Base-by-base conservation (phyloP, 1,139 yeast genomes). In the Yamadazyma friedrichii region DNA sequence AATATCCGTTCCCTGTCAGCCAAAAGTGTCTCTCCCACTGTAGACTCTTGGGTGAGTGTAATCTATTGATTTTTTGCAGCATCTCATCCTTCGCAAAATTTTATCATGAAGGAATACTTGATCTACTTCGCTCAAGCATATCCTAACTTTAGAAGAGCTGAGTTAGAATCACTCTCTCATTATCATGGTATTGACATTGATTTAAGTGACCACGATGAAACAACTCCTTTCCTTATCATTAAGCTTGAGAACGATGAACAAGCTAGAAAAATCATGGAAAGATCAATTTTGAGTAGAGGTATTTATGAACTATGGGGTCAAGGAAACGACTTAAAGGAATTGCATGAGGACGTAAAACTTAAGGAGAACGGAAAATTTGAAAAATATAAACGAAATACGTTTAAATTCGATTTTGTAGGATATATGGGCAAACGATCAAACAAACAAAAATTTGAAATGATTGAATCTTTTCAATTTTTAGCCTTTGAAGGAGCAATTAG, bases 291-390 rank as follows among this genome's bases (percentile, higher is more conserved):
- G 37, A 73, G 84, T 8, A 75, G 82, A 48, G 89, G 88, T 0
- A 81, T 91, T 17, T 93, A 88, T 56, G 96, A 91, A 55, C 66
- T 88, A 9, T 89, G 94, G 86, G 96, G 95, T 2, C 64, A 70
- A 33, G 97, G 95, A 0, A 47, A 51, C 0, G 67, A 70, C 6
- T 61, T 80, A 40, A 82, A 76, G 0, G 73, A 69, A 33, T 60
- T 91, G 35, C 96, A 88, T 54, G 60, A 58, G 9, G 65, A 70
- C 42, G 76, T 88, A 4, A 63, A 74, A 52, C 9, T 11, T 6
- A 64, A 46, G 43, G 58, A 67, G 48, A 31, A 40, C 33, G 60
- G 44, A 46, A 56, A 56, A 35, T 65, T 67, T 40, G 63, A 52
- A 1, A 46, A 50, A 2, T 79, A 73, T 55, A 64, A 66, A 42